Evolutionary conservation across 768 basidiomycete species (phyloP).

Genomic region (Candolleomyces efflorescens): DNA sequence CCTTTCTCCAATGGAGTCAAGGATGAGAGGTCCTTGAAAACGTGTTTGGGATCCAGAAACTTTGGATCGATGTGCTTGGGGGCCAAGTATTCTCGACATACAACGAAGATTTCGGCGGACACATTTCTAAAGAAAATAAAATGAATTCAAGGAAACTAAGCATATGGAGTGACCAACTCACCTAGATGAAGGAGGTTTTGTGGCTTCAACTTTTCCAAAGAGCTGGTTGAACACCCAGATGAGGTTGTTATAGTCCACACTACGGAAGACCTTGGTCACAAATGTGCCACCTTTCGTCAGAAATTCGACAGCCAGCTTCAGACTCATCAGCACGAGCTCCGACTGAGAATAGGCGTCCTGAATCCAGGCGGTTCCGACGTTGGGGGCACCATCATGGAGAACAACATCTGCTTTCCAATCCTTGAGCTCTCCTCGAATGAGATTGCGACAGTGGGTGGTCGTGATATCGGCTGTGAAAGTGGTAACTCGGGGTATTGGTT

Average conservation of each 20-base stretch:
- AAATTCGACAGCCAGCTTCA: slow-evolving; percentile 95
- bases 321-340: slow-evolving; percentile 91
- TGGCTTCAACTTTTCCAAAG: slow-evolving; percentile 95
- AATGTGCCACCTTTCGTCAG: slow-evolving; percentile 91
- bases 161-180: slow-evolving; percentile 25
- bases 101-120: slow-evolving; percentile 99
- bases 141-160: not conserved
- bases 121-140: slow-evolving; percentile 68
- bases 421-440: slow-evolving; percentile 83
- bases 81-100: slow-evolving; percentile 91
- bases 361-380: slow-evolving; percentile 98
- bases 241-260: slow-evolving; percentile 96
- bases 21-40: slow-evolving; percentile 85
- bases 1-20: slow-evolving; percentile 45
- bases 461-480: slow-evolving; percentile 96
- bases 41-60: slow-evolving; percentile 95
- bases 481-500: slow-evolving; percentile 87
- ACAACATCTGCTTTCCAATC: slow-evolving; percentile 99
- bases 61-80: slow-evolving; percentile 97
- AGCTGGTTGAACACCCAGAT: slow-evolving; percentile 99
- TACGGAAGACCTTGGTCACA: slow-evolving; percentile 97
- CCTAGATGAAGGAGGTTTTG: slow-evolving; percentile 97
- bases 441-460: slow-evolving; percentile 82
- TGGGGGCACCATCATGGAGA: slow-evolving; percentile 97
- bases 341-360: slow-evolving; percentile 98